Evolutionary conservation across 345 rosid species (phyloP), one percentile per base, ranked within the genome.

Genomic region (Anacardium occidentale): DNA sequence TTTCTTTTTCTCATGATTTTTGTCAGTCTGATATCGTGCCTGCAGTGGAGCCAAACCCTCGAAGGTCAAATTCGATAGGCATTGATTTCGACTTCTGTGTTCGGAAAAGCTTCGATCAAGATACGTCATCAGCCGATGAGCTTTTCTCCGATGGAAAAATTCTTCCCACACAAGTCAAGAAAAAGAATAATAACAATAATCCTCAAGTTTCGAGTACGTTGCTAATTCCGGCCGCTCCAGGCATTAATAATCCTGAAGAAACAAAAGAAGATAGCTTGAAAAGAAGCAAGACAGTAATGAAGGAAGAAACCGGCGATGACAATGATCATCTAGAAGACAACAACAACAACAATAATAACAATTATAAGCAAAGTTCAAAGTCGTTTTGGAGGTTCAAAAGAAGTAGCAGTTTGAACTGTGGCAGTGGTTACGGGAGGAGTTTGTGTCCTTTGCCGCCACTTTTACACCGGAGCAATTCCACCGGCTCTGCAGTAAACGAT

Each of bases 331-430:
- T 75, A 22, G 65, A 75, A 3, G 76, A 73, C 34, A 78, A 82
- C 70, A 21, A 11, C 3, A 3, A 3, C 4, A 22, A 55, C 5
- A 55, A 55, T 22, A 55, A 55, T 22, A 53, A 56, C 13, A 56
- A 56, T 10, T 22, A 10, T 0, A 83, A 87, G 83, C 85, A 81
- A 50, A 79, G 79, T 20, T 75, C 91, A 58, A 86, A 79, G 83
- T 89, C 97, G 47, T 91, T 91, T 73, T 91, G 97, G 93, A 64
- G 88, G 34, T 88, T 91, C 81, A 90, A 88, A 64, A 77, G 97
- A 53, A 92, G 97, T 55, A 87, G 87, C 20, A 92, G 97, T 74
- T 78, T 88, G 75, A 89, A 88, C 55, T 88, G 97, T 65, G 89
- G 88, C 2, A 90, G 88, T 69, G 85, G 87, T 0, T 92, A 88